Evolutionary conservation across 805 yeast genomes (phyloP).

Genomic region (Candida broadrunensis): DNA sequence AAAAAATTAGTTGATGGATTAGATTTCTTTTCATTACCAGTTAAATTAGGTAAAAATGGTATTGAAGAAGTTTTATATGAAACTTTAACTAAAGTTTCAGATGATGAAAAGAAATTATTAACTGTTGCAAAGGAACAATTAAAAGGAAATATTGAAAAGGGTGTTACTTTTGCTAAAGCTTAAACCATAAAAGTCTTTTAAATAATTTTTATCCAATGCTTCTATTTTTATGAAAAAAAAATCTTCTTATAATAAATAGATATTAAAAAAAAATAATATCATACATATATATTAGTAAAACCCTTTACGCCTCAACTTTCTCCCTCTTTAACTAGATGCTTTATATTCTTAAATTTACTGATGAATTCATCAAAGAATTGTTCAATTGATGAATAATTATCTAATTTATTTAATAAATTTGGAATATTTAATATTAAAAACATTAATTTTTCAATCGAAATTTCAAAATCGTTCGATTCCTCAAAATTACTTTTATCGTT

Average conservation of each 20-base stretch:
- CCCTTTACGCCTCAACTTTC: too few species aligned
- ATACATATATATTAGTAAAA: too few species aligned
- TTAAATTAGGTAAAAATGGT: conserved; percentile 53
- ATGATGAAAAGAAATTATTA: conserved; percentile 55
- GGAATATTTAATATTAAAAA: neutral
- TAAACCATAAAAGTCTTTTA: too few species aligned
- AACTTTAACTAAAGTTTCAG: conserved; percentile 47
- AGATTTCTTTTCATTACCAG: conserved; percentile 64
- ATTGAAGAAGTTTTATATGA: conserved; percentile 53
- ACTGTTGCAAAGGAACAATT: conserved; percentile 53
- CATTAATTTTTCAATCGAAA: neutral
- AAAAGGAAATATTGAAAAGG: conserved; percentile 56
- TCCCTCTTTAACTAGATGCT: neutral
- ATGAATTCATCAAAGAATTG: neutral
- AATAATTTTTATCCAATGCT: too few species aligned
- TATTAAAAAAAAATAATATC: too few species aligned
- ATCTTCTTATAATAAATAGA: too few species aligned
- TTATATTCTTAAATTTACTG: neutral
- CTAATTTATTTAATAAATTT: neutral
- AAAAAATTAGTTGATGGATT: conserved; percentile 40
- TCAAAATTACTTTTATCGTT: too few species aligned
- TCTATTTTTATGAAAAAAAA: too few species aligned
- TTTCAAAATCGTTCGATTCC: too few species aligned
- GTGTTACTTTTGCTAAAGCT: conserved; percentile 46
- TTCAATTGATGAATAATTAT: neutral